Conservation (phyloP, 2,329 filamentous ascomycete genomes). For the Sordariomycetes sp. region DNA sequence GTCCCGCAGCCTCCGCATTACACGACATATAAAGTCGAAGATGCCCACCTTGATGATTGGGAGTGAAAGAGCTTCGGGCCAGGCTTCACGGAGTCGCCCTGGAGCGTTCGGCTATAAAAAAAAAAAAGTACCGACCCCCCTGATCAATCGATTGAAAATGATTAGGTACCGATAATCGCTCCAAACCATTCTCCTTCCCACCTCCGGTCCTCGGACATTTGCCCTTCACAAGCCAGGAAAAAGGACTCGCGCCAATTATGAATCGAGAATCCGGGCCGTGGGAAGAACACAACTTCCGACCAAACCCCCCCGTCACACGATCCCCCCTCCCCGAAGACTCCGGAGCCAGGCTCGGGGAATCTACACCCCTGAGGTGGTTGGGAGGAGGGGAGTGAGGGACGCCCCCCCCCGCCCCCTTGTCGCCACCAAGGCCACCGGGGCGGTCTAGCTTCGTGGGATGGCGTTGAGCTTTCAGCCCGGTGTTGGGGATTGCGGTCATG, state of each 20-base stretch:
- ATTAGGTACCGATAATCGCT: background rate
- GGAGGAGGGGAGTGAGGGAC: background rate
- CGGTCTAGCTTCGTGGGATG: background rate
- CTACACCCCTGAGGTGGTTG: background rate
- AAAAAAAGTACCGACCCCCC: background rate
- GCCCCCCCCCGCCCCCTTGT: no score
- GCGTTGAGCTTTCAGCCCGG: constrained; percentile 1
- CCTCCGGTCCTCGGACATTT: background rate
- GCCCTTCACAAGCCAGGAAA: background rate
- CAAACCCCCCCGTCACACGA: background rate
- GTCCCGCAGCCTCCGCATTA: background rate
- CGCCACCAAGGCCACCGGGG: background rate
- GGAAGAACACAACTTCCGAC: background rate
- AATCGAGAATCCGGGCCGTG: background rate
- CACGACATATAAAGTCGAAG: background rate
- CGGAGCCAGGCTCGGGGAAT: background rate
- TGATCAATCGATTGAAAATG: background rate
- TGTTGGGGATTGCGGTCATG: background rate
- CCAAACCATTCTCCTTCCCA: background rate
- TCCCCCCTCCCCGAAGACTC: background rate
- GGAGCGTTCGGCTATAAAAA: background rate
- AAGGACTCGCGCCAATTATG: background rate
- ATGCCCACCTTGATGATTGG: background rate
- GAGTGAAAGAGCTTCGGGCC: background rate
- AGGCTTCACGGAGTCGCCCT: background rate